Conservation (phyloP, 495 filamentous ascomycete species). For the Neurospora sp. region DNA sequence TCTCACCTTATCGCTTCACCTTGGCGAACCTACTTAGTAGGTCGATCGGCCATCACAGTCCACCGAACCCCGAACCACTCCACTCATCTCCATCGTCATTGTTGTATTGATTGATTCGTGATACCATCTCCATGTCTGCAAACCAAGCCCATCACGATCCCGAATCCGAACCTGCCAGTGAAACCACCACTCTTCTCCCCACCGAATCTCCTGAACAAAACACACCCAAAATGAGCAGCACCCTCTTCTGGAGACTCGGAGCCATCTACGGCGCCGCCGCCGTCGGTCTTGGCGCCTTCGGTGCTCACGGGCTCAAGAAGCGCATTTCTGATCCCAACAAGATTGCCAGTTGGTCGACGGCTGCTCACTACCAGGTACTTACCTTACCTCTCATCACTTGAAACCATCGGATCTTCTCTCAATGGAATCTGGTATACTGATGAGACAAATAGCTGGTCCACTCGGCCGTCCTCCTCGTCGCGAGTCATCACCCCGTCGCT, state of each 20-base stretch:
- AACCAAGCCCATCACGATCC: background rate
- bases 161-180: background rate
- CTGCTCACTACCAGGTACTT: slow-evolving; percentile 53
- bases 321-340: slow-evolving; percentile 42
- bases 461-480: slow-evolving; percentile 45
- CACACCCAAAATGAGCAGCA: slow-evolving; percentile 13
- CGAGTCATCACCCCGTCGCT: slow-evolving; percentile 28
- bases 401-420: no score
- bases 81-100: background rate
- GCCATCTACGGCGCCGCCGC: slow-evolving; percentile 49
- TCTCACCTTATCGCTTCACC: background rate
- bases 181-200: background rate
- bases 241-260: slow-evolving; percentile 45
- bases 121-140: background rate
- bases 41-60: background rate
- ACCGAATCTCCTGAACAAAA: background rate
- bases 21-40: background rate
- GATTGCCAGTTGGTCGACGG: slow-evolving; percentile 45
- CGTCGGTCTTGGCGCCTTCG: slow-evolving; percentile 53
- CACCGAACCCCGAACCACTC: background rate
- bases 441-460: slow-evolving; percentile 40
- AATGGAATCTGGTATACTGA: no score
- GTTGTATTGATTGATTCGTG: background rate
- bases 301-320: slow-evolving; percentile 53
- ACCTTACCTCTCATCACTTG: no score